Evolutionary conservation across 805 yeast genomes (phyloP).

Genomic region (Wickerhamiella parazyma): DNA sequence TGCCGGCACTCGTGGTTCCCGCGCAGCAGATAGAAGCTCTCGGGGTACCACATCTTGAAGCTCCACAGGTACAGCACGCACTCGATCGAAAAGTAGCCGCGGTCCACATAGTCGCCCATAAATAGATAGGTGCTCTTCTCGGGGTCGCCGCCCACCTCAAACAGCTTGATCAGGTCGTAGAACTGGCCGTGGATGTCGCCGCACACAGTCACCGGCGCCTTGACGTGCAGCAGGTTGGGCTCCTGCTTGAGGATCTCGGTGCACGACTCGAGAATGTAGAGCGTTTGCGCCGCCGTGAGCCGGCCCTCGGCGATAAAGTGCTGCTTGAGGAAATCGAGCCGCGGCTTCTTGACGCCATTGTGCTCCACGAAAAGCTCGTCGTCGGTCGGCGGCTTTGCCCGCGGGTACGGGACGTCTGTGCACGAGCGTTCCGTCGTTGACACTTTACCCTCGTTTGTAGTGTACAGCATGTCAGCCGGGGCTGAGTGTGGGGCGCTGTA

Average conservation of each 20-base stretch:
- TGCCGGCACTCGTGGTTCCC: conserved; percentile 95
- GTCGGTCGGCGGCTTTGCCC: conserved; percentile 49
- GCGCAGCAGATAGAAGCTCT: conserved; percentile 64
- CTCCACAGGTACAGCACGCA: conserved; percentile 54
- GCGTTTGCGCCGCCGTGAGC: conserved; percentile 53
- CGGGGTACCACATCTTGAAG: conserved; percentile 62
- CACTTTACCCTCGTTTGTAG: conserved; percentile 36
- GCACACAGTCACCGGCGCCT: conserved; percentile 90
- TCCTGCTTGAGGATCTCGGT: conserved; percentile 50
- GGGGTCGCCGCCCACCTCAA: conserved; percentile 91
- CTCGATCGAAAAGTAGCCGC: conserved; percentile 85
- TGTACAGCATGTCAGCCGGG: conserved; percentile 10
- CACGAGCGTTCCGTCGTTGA: conserved; percentile 48
- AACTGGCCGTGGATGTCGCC: conserved; percentile 98
- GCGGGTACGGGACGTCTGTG: conserved; percentile 51
- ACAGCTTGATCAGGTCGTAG: conserved; percentile 75
- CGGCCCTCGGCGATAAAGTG: conserved; percentile 79
- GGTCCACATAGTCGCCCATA: conserved; percentile 88
- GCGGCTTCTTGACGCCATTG: conserved; percentile 35
- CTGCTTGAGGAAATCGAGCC: conserved; percentile 51
- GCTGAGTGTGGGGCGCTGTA: background rate
- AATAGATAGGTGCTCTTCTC: conserved; percentile 61
- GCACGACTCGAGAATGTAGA: conserved; percentile 51
- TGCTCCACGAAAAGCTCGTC: conserved; percentile 54
- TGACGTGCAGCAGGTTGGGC: conserved; percentile 66